A percentile compares a stretch with the other conserved stretches of the same genome.
phyloP scores from a whole-genome alignment of 208 protist genomes.

The Trypanosoma platydactyli region DNA sequence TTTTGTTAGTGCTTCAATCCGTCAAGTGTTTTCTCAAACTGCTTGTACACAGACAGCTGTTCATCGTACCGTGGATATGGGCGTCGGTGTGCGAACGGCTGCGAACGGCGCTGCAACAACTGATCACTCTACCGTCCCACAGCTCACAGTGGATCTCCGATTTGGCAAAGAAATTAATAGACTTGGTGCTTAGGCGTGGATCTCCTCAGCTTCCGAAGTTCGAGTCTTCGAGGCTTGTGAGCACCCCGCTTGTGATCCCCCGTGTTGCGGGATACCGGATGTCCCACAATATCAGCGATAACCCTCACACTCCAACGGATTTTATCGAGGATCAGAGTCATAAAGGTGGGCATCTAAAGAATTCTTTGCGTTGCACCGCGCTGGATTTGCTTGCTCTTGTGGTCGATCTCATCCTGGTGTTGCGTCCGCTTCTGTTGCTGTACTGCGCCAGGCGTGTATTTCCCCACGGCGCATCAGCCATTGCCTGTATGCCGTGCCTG shows the following conservation, averaged over 20 bases:
- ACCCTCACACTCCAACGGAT: constrained; percentile 18
- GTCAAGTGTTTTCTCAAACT: constrained; percentile 66
- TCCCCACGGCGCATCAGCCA: constrained; percentile 20
- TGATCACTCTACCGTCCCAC: background rate
- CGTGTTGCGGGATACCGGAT: constrained; percentile 49
- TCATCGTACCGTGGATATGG: constrained; percentile 72
- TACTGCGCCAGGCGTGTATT: constrained; percentile 48
- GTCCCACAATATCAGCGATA: constrained; percentile 3
- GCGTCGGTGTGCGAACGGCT: constrained; percentile 28
- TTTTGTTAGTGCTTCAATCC: constrained; percentile 52
- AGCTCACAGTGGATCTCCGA: background rate
- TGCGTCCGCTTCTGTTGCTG: constrained; percentile 71
- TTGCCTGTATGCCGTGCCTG: constrained; percentile 28
- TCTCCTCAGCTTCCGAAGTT: constrained; percentile 18
- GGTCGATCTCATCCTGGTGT: constrained; percentile 60
- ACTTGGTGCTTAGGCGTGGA: background rate
- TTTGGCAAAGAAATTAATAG: background rate
- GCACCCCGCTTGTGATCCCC: constrained; percentile 68
- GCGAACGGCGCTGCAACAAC: background rate
- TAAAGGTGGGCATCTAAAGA: constrained; percentile 15
- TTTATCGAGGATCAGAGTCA: background rate
- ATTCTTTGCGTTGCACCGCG: constrained; percentile 55
- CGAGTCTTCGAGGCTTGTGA: constrained; percentile 32
- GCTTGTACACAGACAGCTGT: constrained; percentile 65
- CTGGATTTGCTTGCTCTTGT: constrained; percentile 72